Conservation (phyloP, 2,329 filamentous ascomycete genomes). For the Chrysoporthe puriensis region DNA sequence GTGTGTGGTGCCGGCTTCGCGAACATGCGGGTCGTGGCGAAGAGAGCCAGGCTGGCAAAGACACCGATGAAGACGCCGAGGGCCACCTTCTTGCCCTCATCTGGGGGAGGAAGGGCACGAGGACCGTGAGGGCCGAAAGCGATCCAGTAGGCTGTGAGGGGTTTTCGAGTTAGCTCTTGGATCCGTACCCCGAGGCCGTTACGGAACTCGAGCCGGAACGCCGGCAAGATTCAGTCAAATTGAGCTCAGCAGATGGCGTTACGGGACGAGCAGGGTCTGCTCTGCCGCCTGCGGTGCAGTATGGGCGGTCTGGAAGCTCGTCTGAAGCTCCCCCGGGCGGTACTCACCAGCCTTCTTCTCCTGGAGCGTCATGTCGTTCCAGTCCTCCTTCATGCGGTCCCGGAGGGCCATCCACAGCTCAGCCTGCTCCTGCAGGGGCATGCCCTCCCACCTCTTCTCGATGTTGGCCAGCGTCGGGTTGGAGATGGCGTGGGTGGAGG, state of each 20-base stretch:
- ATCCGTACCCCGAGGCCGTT: constrained; percentile 5
- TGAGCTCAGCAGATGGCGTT: constrained; percentile 4
- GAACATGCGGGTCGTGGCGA: constrained; percentile 71
- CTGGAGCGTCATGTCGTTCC: constrained; percentile 90
- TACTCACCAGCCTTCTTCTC: constrained; percentile 99
- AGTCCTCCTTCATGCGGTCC: constrained; percentile 98
- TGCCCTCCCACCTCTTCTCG: constrained; percentile 98
- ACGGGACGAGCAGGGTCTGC: background rate
- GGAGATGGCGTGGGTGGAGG: constrained; percentile 85
- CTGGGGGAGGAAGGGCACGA: constrained; percentile 79
- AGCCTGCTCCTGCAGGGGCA: constrained; percentile 98
- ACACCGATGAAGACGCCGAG: constrained; percentile 73
- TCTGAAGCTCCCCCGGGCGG: constrained; percentile 2
- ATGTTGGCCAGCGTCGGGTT: constrained; percentile 98
- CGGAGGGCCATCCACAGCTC: constrained; percentile 98
- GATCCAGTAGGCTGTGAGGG: constrained; percentile 88
- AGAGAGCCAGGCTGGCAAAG: constrained; percentile 69
- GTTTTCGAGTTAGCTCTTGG: constrained; percentile 41
- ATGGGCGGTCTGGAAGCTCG: background rate
- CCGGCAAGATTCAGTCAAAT: constrained; percentile 26
- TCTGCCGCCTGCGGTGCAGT: background rate
- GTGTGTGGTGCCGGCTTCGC: constrained; percentile 76
- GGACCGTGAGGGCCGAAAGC: constrained; percentile 97
- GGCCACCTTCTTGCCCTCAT: constrained; percentile 80
- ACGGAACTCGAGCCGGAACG: constrained; percentile 30